Evolutionary conservation across 345 rosid genomes (phyloP).

Genomic region (Eutrema yunnanense): DNA sequence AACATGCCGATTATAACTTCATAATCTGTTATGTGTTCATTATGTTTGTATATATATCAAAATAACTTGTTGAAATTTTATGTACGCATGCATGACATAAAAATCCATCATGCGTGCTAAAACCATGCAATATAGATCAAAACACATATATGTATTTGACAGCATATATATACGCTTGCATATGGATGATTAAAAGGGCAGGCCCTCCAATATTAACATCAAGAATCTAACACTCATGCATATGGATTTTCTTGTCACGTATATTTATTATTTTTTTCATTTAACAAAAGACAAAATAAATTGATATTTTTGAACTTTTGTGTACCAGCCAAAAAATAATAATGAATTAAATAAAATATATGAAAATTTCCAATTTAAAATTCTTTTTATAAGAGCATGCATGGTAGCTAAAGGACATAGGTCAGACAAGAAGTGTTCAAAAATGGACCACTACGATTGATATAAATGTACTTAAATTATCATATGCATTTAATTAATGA

Average conservation of each 20-base stretch:
- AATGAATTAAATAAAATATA: neutral
- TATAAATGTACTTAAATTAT: conserved; percentile 11
- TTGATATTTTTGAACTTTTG: neutral
- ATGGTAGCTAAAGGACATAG: conserved; percentile 4
- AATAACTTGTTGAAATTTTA: neutral
- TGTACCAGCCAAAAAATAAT: neutral
- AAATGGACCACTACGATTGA: conserved; percentile 25
- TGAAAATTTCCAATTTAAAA: neutral
- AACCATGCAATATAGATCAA: neutral
- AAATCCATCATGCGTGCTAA: neutral
- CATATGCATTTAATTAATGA: conserved; percentile 1
- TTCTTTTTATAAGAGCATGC: neutral
- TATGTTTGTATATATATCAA: too few species aligned
- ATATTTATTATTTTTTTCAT: neutral
- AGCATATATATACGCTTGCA: neutral
- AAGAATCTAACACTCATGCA: conserved; percentile 12
- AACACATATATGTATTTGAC: neutral
- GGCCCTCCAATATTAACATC: conserved; percentile 20
- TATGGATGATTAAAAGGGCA: conserved; percentile 2
- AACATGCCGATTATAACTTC: too few species aligned
- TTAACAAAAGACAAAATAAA: conserved; percentile 10
- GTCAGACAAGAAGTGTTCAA: conserved; percentile 23
- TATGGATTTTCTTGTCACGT: conserved; percentile 23
- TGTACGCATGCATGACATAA: neutral
- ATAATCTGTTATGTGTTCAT: too few species aligned